phyloP scores from a whole-genome alignment of 176 grass and related monocot genomes.

The Melocanna baccifera region DNA sequence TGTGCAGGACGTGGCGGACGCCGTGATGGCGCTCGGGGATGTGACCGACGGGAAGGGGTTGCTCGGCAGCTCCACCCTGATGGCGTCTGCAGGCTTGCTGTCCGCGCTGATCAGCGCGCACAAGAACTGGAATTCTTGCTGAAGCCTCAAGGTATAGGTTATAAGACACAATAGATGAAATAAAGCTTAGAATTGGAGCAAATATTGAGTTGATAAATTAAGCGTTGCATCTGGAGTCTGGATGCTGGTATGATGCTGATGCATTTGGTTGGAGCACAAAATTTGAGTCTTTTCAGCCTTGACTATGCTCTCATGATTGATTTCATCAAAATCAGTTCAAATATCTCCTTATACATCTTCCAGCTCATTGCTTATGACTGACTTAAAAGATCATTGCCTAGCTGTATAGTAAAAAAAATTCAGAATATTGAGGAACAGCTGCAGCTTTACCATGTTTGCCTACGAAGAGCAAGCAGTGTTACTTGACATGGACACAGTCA shows the following conservation, averaged over 20 bases:
- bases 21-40: constrained; percentile 64
- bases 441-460: neutral
- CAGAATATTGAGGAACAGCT: neutral
- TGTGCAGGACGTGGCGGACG: constrained; percentile 70
- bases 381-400: neutral
- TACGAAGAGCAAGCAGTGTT: neutral
- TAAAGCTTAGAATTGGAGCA: constrained; percentile 12
- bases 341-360: neutral
- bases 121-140: constrained; percentile 76
- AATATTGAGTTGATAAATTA: constrained; percentile 11
- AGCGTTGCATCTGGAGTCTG: neutral
- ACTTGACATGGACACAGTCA: no score
- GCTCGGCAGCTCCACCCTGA: constrained; percentile 48
- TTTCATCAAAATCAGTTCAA: neutral
- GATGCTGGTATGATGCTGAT: constrained; percentile 5
- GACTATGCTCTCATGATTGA: neutral
- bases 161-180: constrained; percentile 24
- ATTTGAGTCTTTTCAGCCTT: neutral
- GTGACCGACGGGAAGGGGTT: constrained; percentile 48
- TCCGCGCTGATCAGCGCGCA: constrained; percentile 62
- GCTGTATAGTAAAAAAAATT: neutral
- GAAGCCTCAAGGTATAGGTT: constrained; percentile 36
- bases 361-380: neutral
- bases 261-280: neutral
- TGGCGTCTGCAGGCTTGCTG: constrained; percentile 57